Conservation (phyloP, 208 protist species). For the Crithidia fasciculata region DNA sequence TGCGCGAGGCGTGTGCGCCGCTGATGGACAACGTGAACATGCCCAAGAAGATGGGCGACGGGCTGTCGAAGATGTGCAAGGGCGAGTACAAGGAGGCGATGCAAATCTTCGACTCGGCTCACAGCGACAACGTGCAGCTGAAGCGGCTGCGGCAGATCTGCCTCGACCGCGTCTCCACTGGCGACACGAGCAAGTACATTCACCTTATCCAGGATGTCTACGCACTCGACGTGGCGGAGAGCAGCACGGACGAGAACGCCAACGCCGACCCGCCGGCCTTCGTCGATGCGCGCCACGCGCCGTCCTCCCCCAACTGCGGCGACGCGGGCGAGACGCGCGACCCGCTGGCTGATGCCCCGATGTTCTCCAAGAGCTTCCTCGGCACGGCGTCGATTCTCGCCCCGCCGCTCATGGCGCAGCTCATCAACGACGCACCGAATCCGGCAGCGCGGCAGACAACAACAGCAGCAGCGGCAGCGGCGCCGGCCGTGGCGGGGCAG, state of each 20-base stretch:
- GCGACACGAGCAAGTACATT: conserved; percentile 55
- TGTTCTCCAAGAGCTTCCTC: conserved; percentile 24
- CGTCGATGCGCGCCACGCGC: background rate
- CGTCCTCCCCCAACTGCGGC: background rate
- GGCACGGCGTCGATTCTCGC: conserved; percentile 9
- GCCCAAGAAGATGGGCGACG: conserved; percentile 48
- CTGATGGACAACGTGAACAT: conserved; percentile 31
- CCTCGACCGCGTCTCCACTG: conserved; percentile 36
- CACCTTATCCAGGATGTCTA: conserved; percentile 42
- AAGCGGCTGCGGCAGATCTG: conserved; percentile 57
- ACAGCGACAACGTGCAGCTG: conserved; percentile 46
- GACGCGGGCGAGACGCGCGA: conserved; percentile 11
- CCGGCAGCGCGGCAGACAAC: background rate
- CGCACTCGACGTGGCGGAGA: conserved; percentile 24
- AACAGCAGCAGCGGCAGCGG: background rate
- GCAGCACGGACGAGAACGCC: conserved; percentile 12
- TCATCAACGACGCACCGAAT: conserved; percentile 1
- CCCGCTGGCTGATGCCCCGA: conserved; percentile 9
- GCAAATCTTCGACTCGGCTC: conserved; percentile 34
- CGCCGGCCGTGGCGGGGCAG: background rate
- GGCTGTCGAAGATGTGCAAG: conserved; percentile 63
- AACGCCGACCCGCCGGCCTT: conserved; percentile 4
- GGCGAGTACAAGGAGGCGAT: conserved; percentile 52
- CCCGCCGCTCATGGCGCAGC: conserved; percentile 9
- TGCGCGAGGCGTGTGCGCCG: conserved; percentile 32